Base-by-base conservation (phyloP, 441 rosid species). In the Jatropha podagrica region DNA sequence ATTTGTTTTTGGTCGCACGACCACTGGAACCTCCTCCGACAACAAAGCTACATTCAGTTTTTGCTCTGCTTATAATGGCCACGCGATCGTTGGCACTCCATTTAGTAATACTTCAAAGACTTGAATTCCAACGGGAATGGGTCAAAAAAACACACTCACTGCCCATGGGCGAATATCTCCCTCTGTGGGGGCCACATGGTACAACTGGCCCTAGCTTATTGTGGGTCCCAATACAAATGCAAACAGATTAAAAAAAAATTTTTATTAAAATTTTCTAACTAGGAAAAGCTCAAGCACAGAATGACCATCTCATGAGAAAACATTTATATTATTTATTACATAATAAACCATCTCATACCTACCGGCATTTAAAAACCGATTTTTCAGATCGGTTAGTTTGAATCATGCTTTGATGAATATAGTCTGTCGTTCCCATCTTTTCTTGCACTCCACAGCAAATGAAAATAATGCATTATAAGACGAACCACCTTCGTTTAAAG, bases 41-140 rank as follows among this genome's bases (percentile, higher is more conserved):
- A 86, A 71, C 81, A 82, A 70, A 1, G 81, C 55, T 0, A 82
- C 83, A 7, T 82, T 86, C 81, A 83, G 74, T 49, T 48, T 74
- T 67, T 86, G 87, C 76, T 86, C 80, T 2, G 79, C 80, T 14
- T 76, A 80, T 14, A 83, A 38, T 3, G 86, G 86, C 85, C 80
- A 83, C 0, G 80, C 81, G 2, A 83, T 69, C 78, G 81, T 78
- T 0, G 88, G 84, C 49, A 83, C 77, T 55, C 84, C 84, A 13
- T 75, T 78, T 27, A 32, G 32, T 56, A 0, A 81, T 78, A 54
- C 85, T 79, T 66, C 80, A n/a, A 14, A 80, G 32, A 0, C 71
- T 49, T 44, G 85, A 85, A 27, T 83, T 85, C 88, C 88, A 85
- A 6, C 86, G 85, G 1, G 81, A 73, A 18, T 85, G 86, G 8